Evolutionary conservation across 2,329 filamentous ascomycete species (phyloP).

Genomic region (Exophiala alcalophila): DNA sequence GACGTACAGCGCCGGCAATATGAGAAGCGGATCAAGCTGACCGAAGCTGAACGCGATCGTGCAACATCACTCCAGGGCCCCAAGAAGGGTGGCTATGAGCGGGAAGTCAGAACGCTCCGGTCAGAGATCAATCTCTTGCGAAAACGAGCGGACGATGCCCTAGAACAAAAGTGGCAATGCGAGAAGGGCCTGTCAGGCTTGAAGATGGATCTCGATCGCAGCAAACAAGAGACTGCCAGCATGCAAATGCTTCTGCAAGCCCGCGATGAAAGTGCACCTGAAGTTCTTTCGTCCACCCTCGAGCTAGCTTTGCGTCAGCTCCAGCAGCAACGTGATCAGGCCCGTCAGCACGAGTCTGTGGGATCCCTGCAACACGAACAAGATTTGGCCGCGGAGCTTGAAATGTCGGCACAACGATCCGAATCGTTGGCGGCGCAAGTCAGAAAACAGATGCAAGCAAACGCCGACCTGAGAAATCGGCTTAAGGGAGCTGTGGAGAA

Average conservation of each 20-base stretch:
- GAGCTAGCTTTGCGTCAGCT: constrained; percentile 72
- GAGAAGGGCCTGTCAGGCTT: constrained; percentile 84
- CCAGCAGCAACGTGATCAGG: constrained; percentile 63
- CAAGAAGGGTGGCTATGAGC: constrained; percentile 74
- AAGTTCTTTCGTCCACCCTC: constrained; percentile 60
- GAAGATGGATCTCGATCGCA: constrained; percentile 95
- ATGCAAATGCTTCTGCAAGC: constrained; percentile 74
- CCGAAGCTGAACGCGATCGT: constrained; percentile 76
- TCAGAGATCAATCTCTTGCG: constrained; percentile 82
- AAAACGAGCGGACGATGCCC: constrained; percentile 83
- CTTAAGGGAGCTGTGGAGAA: constrained; percentile 76
- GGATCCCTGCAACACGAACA: constrained; percentile 69
- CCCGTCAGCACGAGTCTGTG: constrained; percentile 54
- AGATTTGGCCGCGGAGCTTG: constrained; percentile 66
- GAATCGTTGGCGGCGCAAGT: constrained; percentile 78
- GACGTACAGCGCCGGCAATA: constrained; percentile 81
- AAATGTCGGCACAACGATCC: constrained; percentile 70
- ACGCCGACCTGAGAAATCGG: constrained; percentile 70
- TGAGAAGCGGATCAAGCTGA: constrained; percentile 70
- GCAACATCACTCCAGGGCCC: constrained; percentile 59
- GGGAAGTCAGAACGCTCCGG: constrained; percentile 74
- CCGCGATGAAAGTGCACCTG: constrained; percentile 74
- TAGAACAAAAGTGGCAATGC: constrained; percentile 94
- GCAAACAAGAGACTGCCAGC: constrained; percentile 87
- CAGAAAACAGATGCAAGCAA: constrained; percentile 73